Conservation (phyloP, 805 yeast genomes). For the Ogataea pini region DNA sequence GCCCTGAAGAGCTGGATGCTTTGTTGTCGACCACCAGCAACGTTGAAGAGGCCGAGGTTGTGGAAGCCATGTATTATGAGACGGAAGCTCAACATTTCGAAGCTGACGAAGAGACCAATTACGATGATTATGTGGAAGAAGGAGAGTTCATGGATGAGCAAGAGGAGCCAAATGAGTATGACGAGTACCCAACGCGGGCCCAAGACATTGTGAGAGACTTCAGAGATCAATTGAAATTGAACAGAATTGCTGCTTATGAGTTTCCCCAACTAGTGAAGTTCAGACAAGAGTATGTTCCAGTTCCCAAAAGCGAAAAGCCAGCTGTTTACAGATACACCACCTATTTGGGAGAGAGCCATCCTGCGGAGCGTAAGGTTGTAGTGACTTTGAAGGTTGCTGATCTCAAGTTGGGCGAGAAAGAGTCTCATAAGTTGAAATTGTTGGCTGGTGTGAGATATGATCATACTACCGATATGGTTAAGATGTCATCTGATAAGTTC, state of each 20-base stretch:
- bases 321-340: constrained; percentile 70
- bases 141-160: constrained; percentile 34
- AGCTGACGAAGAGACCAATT: constrained; percentile 43
- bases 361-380: constrained; percentile 69
- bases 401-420: constrained; percentile 50
- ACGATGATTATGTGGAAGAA: constrained; percentile 40
- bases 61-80: constrained; percentile 37
- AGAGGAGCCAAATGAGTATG: constrained; percentile 50
- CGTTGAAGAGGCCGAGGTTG: constrained; percentile 29
- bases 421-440: constrained; percentile 73
- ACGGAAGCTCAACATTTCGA: constrained; percentile 46
- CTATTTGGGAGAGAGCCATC: constrained; percentile 70
- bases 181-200: constrained; percentile 68
- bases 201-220: constrained; percentile 70
- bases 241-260: constrained; percentile 87
- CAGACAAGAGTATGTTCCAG: constrained; percentile 65
- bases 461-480: constrained; percentile 55
- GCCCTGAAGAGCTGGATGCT: constrained; percentile 57
- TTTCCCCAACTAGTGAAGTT: constrained; percentile 80
- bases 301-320: constrained; percentile 46
- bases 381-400: constrained; percentile 54
- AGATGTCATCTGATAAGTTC: constrained; percentile 64
- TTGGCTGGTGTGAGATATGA: constrained; percentile 80
- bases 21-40: constrained; percentile 45
- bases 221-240: constrained; percentile 73